Evolutionary conservation across 495 filamentous ascomycete species (phyloP), one percentile per base, ranked within the genome.

Genomic region (Xylaria flabelliformis): DNA sequence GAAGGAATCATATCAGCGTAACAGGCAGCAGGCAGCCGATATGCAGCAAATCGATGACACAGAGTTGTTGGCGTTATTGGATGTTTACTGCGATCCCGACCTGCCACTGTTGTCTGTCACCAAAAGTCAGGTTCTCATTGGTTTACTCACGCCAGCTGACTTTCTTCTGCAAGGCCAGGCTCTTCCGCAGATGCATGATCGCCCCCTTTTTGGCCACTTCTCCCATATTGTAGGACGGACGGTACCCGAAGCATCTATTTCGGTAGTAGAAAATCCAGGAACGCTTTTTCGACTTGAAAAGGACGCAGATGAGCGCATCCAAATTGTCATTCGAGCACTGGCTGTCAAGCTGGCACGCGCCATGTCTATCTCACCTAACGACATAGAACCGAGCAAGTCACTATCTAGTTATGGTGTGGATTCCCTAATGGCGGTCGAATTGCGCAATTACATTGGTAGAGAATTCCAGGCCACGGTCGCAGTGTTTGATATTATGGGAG

Each of bases 131-230:
- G 4, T 64, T n/a, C 61, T 64, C 1, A 24, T 64, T 21, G 61
- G 61, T 13, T 15, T 34, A 42, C 24, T 64, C 81, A 64, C 36
- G 8, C 36, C 61, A 2, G 21, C n/a, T 32, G 42, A 67, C 65
- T 29, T 72, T 21, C 12, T 41, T 24, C 17, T 64, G 19, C 39
- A 24, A 24, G 2, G 61, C 13, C 61, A 44, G 5, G 15, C 5
- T 10, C 21, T 73, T 5, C 75, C 75, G 4, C 42, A 67, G 6
- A 41, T 79, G 66, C 55, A 77, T 26, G 68, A 72, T 10, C 70
- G 75, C 51, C 79, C 77, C 13, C 32, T 80, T 24, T 79, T 78
- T 29, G 53, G 70, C 9, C 34, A 71, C 42, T 80, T 79, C 64
- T 76, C 77, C 2, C 61, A 69, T 42, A 21, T 76, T 9, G 46